These are phyloP conservation scores for Aspergillus puulaauensis DNA, from an alignment of 2,329 filamentous ascomycete species.

Conservation along the genomic window DNA sequence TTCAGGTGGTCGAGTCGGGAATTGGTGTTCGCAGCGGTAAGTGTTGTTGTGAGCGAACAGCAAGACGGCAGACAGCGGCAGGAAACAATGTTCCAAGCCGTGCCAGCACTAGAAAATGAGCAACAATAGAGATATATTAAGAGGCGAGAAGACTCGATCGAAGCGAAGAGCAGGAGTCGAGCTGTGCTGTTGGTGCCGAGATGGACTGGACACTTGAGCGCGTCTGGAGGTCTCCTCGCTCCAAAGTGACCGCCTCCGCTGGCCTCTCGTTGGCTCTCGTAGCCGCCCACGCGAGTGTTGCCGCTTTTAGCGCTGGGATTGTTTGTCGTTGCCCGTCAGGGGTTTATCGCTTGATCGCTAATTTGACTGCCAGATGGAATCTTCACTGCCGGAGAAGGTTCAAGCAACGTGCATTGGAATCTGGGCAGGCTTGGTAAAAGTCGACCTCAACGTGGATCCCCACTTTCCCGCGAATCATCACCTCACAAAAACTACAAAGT, in stretches of 20 bases:
- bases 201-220: conserved; percentile 16
- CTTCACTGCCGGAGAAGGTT: too few relatives aligned
- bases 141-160: conserved; percentile 2
- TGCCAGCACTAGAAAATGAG: conserved; percentile 19
- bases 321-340: conserved; percentile 9
- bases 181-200: conserved; percentile 11
- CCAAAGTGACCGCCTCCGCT: conserved; percentile 20
- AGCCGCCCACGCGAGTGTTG: conserved; percentile 21
- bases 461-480: too few relatives aligned
- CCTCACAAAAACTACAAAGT: too few relatives aligned
- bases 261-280: conserved; percentile 20
- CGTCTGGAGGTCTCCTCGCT: conserved; percentile 19
- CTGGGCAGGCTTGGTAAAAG: neutral
- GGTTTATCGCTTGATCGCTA: neutral
- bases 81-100: conserved; percentile 23
- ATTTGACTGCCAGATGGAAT: too few relatives aligned
- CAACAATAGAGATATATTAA: conserved; percentile 7
- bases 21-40: conserved; percentile 18
- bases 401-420: neutral
- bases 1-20: conserved; percentile 7
- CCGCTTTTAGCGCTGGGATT: conserved; percentile 26
- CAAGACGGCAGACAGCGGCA: conserved; percentile 21
- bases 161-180: conserved; percentile 7
- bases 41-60: conserved; percentile 23
- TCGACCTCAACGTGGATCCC: too few relatives aligned